These are phyloP conservation scores for Silene vulgaris DNA, from an alignment of 179 eudicot species.

Conservation along the genomic window DNA sequence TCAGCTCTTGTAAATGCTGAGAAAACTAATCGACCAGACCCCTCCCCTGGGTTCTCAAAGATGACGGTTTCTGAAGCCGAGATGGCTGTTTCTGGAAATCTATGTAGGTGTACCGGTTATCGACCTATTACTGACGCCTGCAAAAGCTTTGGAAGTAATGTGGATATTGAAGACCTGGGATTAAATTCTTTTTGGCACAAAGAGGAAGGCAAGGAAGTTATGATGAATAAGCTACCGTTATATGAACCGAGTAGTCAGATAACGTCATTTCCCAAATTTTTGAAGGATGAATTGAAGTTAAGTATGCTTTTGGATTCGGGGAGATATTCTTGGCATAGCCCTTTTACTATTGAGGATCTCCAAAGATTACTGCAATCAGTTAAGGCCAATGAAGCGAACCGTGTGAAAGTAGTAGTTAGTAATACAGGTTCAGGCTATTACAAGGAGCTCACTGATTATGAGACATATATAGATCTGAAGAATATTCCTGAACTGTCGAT, in stretches of 20 bases:
- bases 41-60: conserved; percentile 68
- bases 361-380: conserved; percentile 33
- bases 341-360: conserved; percentile 59
- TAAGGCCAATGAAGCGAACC: conserved; percentile 25
- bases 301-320: conserved; percentile 35
- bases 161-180: conserved; percentile 93
- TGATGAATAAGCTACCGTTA: conserved; percentile 45
- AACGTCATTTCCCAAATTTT: conserved; percentile 53
- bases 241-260: conserved; percentile 43
- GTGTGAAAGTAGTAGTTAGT: conserved; percentile 59
- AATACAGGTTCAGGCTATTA: conserved; percentile 82
- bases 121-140: conserved; percentile 92
- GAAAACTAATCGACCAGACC: conserved; percentile 33
- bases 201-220: conserved; percentile 45
- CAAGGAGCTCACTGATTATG: conserved; percentile 53
- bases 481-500: conserved; percentile 65
- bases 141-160: conserved; percentile 80
- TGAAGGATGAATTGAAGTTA: conserved; percentile 44
- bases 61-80: conserved; percentile 70
- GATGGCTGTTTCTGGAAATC: conserved; percentile 69
- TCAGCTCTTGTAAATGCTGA: conserved; percentile 78
- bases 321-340: conserved; percentile 60
- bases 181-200: conserved; percentile 70
- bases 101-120: conserved; percentile 94
- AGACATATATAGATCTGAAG: conserved; percentile 63